phyloP scores from a whole-genome alignment of 1,139 yeast genomes.

The Blastobotrys indianensis region DNA sequence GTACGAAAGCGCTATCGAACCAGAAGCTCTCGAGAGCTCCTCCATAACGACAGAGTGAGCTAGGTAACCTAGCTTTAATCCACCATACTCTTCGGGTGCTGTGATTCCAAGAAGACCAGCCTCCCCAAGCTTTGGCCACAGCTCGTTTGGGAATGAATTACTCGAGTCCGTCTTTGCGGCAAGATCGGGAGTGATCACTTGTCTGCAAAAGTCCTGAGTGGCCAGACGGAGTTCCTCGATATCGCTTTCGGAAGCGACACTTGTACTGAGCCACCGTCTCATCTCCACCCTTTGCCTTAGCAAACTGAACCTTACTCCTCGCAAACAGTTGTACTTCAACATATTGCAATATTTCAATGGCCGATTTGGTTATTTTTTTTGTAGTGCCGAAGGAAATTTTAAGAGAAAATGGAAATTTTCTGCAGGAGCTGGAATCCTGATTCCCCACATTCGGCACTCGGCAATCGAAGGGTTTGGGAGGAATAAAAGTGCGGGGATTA shows the following conservation, averaged over 20 bases:
- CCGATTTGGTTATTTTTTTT: neutral
- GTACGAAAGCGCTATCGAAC: conserved; percentile 33
- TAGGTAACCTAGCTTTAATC: conserved; percentile 31
- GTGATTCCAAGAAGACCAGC: conserved; percentile 35
- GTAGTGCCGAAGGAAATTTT: neutral
- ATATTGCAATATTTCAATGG: neutral
- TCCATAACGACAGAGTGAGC: conserved; percentile 35
- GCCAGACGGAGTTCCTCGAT: conserved; percentile 32
- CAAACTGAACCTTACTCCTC: neutral
- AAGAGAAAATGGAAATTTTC: neutral
- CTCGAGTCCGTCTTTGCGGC: conserved; percentile 29
- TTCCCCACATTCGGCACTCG: too few species aligned
- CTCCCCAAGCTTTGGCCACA: conserved; percentile 33
- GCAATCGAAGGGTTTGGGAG: too few species aligned
- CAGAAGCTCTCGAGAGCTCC: conserved; percentile 31
- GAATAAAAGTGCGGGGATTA: too few species aligned
- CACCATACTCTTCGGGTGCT: conserved; percentile 33
- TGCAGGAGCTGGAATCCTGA: too few species aligned
- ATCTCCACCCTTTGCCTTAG: neutral
- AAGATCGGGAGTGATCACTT: conserved; percentile 28
- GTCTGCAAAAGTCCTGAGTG: conserved; percentile 30
- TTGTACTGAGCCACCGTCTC: conserved; percentile 3
- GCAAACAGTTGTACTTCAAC: neutral
- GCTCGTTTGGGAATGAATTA: conserved; percentile 31
- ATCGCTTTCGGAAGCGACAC: conserved; percentile 14